These are phyloP conservation scores for Penicillium concentricum DNA, from an alignment of 2,329 filamentous ascomycete genomes.

Conservation along the genomic window DNA sequence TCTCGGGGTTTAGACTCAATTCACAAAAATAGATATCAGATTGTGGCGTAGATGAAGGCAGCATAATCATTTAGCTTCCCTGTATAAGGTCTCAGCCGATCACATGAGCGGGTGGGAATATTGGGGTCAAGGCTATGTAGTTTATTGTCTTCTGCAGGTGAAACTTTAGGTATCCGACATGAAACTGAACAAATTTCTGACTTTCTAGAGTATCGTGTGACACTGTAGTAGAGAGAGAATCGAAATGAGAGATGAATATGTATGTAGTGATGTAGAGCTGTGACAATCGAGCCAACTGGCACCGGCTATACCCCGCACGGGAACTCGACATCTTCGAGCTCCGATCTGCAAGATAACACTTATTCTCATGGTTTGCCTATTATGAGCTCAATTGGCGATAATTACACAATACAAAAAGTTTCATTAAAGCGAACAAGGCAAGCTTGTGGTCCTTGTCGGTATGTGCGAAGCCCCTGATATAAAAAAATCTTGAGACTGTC, in stretches of 20 bases:
- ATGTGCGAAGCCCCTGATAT: slow-evolving; percentile 5
- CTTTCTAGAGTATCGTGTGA: neutral
- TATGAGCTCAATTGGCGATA: slow-evolving; percentile 12
- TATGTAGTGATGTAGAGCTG: too few species aligned
- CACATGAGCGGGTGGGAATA: slow-evolving; percentile 9
- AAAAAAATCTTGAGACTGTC: neutral
- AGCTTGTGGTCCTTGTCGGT: slow-evolving; percentile 29
- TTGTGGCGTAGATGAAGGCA: neutral
- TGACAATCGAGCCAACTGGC: neutral
- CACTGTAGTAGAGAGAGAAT: neutral
- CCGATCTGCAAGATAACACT: neutral
- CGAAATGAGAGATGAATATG: neutral
- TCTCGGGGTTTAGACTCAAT: neutral
- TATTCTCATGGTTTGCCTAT: neutral
- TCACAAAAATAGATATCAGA: neutral
- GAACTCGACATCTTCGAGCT: neutral
- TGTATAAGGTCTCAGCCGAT: slow-evolving; percentile 4
- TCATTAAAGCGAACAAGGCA: slow-evolving; percentile 27
- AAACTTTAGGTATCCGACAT: neutral
- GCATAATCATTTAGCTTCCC: neutral
- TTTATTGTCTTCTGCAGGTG: neutral
- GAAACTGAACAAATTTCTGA: neutral
- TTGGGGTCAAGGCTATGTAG: too few species aligned
- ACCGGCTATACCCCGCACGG: neutral
- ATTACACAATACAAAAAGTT: slow-evolving; percentile 27